These are phyloP conservation scores for Cercophora samala DNA, from an alignment of 495 filamentous ascomycete species.

Conservation along the genomic window DNA sequence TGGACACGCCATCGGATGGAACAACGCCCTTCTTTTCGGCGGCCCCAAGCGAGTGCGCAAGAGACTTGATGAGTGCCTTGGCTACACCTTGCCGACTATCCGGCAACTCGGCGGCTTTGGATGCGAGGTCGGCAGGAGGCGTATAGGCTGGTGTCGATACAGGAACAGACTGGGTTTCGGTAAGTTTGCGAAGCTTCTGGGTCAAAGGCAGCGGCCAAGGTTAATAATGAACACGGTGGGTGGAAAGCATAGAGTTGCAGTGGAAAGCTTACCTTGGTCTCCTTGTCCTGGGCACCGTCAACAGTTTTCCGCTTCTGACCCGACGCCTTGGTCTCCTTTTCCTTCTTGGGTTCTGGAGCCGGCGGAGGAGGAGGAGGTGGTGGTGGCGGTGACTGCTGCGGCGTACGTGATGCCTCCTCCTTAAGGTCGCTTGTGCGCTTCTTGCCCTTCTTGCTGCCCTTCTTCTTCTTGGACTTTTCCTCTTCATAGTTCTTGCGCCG, in stretches of 20 bases:
- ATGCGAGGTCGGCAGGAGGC: constrained; percentile 38
- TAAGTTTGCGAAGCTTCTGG: constrained; percentile 53
- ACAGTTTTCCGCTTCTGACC: constrained; percentile 43
- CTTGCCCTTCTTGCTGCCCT: constrained; percentile 47
- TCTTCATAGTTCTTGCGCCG: constrained; percentile 54
- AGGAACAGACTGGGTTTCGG: constrained; percentile 38
- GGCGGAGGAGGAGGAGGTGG: constrained; percentile 27
- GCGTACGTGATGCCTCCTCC: constrained; percentile 40
- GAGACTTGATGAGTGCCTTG: constrained; percentile 42
- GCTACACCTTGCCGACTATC: constrained; percentile 42
- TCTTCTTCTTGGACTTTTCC: constrained; percentile 35
- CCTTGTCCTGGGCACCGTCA: constrained; percentile 45
- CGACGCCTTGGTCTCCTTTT: constrained; percentile 31
- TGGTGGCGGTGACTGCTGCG: constrained; percentile 41
- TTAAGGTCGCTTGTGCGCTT: constrained; percentile 52
- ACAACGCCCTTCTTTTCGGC: constrained; percentile 43
- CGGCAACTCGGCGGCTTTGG: constrained; percentile 42
- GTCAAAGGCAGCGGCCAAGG: constrained; percentile 12
- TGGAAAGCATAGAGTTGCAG: too few species aligned
- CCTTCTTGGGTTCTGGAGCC: constrained; percentile 36
- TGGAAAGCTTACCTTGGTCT: constrained; percentile 36
- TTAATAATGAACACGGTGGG: neutral
- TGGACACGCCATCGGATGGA: constrained; percentile 36
- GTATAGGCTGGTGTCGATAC: constrained; percentile 32
- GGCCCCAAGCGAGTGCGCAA: constrained; percentile 37